These are phyloP conservation scores for Backusella australiensis DNA, from an alignment of 192 early-diverging fungal species.

Conservation along the genomic window DNA sequence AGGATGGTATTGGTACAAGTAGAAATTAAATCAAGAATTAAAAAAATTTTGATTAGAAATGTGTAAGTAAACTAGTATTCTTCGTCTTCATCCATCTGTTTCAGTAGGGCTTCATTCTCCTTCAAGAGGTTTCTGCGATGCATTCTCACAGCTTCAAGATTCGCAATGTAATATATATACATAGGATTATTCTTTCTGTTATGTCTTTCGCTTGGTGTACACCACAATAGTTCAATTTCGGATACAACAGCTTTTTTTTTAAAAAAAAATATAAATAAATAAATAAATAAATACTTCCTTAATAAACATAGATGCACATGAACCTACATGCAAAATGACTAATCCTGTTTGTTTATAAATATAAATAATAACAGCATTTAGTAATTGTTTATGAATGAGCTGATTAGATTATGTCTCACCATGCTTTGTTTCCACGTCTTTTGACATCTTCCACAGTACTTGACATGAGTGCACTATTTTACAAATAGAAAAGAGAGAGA, in stretches of 20 bases:
- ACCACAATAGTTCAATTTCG: constrained; percentile 19
- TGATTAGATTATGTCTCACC: background rate
- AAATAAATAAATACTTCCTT: background rate
- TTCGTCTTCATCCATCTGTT: background rate
- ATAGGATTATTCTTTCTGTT: constrained; percentile 11
- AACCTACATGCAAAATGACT: constrained; percentile 19
- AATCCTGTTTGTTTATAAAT: background rate
- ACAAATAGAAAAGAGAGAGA: background rate
- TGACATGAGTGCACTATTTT: constrained; percentile 17
- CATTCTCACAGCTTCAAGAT: background rate
- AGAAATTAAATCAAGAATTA: background rate
- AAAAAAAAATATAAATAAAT: background rate
- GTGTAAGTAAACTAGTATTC: background rate
- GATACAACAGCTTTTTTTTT: constrained; percentile 4
- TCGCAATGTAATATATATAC: constrained; percentile 19
- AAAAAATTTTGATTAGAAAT: background rate
- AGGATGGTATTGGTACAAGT: background rate
- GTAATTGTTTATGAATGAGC: background rate
- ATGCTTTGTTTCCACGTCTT: constrained; percentile 6
- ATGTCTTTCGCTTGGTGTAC: background rate
- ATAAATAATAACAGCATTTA: background rate
- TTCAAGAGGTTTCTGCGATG: background rate
- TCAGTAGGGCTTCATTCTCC: background rate
- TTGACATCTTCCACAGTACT: constrained; percentile 10
- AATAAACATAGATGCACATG: background rate